These are phyloP conservation scores for Fraxinus sp. DNA, from an alignment of 305 asterid genomes.

Conservation along the genomic window DNA sequence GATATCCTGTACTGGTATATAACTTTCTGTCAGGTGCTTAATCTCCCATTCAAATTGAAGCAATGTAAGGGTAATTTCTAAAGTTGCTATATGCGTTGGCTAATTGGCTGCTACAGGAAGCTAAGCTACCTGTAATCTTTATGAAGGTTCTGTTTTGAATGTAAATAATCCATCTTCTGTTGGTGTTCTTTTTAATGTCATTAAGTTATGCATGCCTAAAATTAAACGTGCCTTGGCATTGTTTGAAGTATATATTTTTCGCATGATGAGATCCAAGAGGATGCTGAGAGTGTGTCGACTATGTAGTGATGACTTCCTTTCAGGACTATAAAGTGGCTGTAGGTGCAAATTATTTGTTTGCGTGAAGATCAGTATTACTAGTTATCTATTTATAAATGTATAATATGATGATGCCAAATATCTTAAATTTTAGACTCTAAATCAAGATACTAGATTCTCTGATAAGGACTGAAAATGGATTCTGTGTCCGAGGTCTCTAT, in stretches of 20 bases:
- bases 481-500: neutral
- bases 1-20: neutral
- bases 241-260: neutral
- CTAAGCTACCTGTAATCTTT: neutral
- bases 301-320: constrained; percentile 5
- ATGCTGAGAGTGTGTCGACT: neutral
- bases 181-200: neutral
- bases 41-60: neutral
- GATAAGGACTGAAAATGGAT: neutral
- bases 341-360: neutral
- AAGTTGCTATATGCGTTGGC: neutral
- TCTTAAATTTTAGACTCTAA: constrained; percentile 1
- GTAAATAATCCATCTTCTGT: constrained; percentile 7
- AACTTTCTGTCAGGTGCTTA: neutral
- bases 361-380: neutral
- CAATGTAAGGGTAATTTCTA: neutral
- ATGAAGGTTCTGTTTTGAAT: neutral
- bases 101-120: neutral
- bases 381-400: neutral
- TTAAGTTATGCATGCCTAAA: neutral
- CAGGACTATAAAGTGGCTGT: neutral
- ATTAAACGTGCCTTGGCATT: neutral
- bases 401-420: neutral
- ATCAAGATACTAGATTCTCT: neutral
- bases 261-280: neutral